phyloP scores from a whole-genome alignment of 192 early-diverging fungal genomes.

The Haplosporangium gracile region DNA sequence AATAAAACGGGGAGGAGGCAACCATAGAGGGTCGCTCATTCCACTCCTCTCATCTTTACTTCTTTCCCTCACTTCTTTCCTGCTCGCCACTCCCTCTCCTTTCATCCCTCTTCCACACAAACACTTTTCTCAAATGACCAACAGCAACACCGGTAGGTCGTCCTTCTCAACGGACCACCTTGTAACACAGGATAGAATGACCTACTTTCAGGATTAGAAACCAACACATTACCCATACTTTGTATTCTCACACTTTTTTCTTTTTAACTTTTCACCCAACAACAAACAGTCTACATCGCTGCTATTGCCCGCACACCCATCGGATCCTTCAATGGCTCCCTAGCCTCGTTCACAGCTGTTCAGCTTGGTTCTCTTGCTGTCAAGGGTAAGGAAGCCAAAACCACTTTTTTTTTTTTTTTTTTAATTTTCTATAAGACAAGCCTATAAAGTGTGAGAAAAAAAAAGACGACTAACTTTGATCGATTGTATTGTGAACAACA shows the following conservation, averaged over 20 bases:
- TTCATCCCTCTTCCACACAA: background rate
- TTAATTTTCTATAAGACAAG: background rate
- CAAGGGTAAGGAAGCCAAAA: constrained; percentile 68
- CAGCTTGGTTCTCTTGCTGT: constrained; percentile 91
- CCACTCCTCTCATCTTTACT: background rate
- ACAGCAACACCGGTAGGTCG: constrained; percentile 27
- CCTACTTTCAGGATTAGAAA: background rate
- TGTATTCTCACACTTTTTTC: background rate
- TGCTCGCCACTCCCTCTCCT: background rate
- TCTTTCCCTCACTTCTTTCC: background rate
- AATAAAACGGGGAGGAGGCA: background rate
- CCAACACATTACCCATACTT: background rate
- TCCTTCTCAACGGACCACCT: background rate
- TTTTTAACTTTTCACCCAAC: background rate
- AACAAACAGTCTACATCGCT: constrained; percentile 88
- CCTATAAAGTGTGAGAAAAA: background rate
- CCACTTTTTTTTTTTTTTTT: background rate
- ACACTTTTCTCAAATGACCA: constrained; percentile 28
- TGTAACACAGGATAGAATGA: background rate
- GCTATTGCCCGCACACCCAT: constrained; percentile 92
- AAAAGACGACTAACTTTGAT: background rate
- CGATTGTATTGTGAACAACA: constrained; percentile 19
- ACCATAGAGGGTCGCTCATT: background rate
- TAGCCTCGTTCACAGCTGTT: constrained; percentile 84
- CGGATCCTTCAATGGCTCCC: constrained; percentile 91